These are phyloP conservation scores for Suillus brevipes DNA, from an alignment of 768 basidiomycete species.

Conservation along the genomic window DNA sequence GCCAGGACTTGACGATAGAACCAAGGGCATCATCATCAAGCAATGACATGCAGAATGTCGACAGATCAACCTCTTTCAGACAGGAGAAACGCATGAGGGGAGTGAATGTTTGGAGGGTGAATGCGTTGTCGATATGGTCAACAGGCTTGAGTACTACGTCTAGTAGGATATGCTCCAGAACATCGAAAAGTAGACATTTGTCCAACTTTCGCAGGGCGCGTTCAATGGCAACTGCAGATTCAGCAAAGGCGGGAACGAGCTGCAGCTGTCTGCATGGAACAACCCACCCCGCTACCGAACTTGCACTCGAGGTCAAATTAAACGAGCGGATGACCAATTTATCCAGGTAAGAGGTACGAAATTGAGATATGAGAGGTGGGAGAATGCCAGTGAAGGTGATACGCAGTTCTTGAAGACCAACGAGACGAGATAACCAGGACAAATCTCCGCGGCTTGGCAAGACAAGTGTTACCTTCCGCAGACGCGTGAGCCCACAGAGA, in stretches of 20 bases:
- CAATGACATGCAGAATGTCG: not conserved
- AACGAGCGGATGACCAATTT: not conserved
- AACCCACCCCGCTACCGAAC: not conserved
- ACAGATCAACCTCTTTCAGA: not conserved
- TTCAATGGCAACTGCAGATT: not conserved
- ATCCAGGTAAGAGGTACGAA: not conserved
- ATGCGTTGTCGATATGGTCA: not conserved
- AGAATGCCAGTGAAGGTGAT: not conserved
- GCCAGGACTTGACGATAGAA: constrained; percentile 1
- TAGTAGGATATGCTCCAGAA: not conserved
- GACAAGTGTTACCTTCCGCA: not conserved
- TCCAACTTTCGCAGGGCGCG: not conserved
- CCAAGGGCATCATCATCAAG: not conserved
- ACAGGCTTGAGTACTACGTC: not conserved
- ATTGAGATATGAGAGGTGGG: not conserved
- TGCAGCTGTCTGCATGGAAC: constrained; percentile 1
- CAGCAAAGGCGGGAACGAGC: not conserved
- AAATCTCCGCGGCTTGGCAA: not conserved
- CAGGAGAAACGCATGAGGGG: not conserved
- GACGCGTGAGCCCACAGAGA: not conserved
- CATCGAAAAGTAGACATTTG: not conserved
- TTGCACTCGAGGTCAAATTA: not conserved
- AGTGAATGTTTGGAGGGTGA: not conserved
- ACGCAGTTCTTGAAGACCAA: not conserved
- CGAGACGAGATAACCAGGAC: not conserved